phyloP scores from a whole-genome alignment of 352 stramenopile genomes.

The Phytopythium delawarense region DNA sequence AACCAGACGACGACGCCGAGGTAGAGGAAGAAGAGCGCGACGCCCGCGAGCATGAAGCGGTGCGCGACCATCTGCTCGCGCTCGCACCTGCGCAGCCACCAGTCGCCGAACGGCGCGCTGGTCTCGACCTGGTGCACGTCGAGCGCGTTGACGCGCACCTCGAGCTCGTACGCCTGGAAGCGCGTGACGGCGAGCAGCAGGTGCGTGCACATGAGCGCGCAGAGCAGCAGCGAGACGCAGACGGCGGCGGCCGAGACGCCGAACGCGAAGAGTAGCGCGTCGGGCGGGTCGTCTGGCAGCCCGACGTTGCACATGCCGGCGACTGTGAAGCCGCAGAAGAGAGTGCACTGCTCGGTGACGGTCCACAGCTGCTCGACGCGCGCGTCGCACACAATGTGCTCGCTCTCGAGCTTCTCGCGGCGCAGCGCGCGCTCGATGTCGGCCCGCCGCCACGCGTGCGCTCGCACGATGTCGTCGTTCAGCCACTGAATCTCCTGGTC shows the following conservation, averaged over 20 bases:
- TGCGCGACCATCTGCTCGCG: constrained; percentile 66
- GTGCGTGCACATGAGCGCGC: constrained; percentile 63
- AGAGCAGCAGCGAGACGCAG: constrained; percentile 48
- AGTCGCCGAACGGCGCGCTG: constrained; percentile 54
- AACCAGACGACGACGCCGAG: constrained; percentile 59
- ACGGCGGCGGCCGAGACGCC: constrained; percentile 43
- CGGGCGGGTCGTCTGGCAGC: constrained; percentile 26
- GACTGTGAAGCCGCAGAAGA: constrained; percentile 72
- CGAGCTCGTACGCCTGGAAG: constrained; percentile 49
- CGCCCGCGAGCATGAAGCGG: constrained; percentile 64
- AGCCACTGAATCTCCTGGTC: constrained; percentile 78
- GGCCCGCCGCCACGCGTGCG: constrained; percentile 56
- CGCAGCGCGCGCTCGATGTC: constrained; percentile 70
- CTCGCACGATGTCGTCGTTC: constrained; percentile 69
- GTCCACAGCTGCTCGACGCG: constrained; percentile 67
- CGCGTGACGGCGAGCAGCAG: constrained; percentile 65
- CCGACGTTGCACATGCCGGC: constrained; percentile 60
- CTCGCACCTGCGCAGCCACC: constrained; percentile 68
- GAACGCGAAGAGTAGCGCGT: constrained; percentile 41
- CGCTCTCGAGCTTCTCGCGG: constrained; percentile 58
- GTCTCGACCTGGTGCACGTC: constrained; percentile 41
- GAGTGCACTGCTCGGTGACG: constrained; percentile 60
- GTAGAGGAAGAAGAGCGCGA: constrained; percentile 73
- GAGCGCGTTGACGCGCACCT: constrained; percentile 45
- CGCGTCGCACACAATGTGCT: constrained; percentile 55